Conservation (phyloP, 2,329 filamentous ascomycete genomes). For the Gliomastix tumulicola region DNA sequence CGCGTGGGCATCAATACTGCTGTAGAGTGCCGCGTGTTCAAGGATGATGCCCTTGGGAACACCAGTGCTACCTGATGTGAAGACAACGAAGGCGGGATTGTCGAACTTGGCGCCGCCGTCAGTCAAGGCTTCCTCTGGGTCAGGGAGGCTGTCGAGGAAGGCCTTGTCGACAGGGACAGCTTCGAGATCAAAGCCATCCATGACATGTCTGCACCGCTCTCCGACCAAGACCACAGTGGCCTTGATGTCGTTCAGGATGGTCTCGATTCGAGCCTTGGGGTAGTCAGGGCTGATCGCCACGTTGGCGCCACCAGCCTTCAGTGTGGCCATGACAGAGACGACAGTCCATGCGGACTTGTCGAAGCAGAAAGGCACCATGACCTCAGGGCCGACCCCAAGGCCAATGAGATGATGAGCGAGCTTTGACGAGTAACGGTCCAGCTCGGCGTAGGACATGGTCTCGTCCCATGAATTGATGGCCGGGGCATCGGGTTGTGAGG, state of each 20-base stretch:
- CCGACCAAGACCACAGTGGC: background rate
- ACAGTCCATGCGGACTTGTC: conserved; percentile 6
- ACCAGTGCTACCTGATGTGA: conserved; percentile 5
- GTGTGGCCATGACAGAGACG: conserved; percentile 5
- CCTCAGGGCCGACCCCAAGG: conserved; percentile 4
- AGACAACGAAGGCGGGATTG: background rate
- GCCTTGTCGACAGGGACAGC: background rate
- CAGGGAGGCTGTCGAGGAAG: background rate
- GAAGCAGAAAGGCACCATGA: conserved; percentile 4
- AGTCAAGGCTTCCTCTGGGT: background rate
- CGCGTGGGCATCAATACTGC: background rate
- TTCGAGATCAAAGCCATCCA: background rate
- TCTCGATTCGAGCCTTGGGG: background rate
- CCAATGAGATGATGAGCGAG: conserved; percentile 4
- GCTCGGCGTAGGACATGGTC: conserved; percentile 4
- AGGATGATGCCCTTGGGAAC: conserved; percentile 2
- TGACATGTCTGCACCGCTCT: background rate
- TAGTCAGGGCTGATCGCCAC: conserved; percentile 4
- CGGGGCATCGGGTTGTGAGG: conserved; percentile 1
- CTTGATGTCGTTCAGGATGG: conserved; percentile 3
- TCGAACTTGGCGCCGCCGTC: background rate
- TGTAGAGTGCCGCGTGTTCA: background rate
- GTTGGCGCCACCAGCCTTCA: conserved; percentile 4
- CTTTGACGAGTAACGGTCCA: conserved; percentile 1
- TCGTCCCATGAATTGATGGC: conserved; percentile 5